These are phyloP conservation scores for Exophiala sp. DNA, from an alignment of 2,329 filamentous ascomycete species.

Conservation along the genomic window DNA sequence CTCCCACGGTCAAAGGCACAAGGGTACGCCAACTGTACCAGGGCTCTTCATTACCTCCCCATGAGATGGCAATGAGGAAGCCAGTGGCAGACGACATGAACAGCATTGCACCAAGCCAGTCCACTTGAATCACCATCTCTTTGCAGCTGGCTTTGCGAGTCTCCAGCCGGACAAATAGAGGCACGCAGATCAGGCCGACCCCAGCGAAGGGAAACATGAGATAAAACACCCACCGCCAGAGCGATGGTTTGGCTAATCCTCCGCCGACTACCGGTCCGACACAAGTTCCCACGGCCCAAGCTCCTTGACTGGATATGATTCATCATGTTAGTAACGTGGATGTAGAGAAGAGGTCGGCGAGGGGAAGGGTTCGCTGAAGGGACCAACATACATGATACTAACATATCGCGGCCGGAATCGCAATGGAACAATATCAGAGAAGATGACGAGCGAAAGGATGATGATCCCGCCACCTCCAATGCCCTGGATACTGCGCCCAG, in stretches of 20 bases:
- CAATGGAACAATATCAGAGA: slow-evolving; percentile 39
- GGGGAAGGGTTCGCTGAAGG: not conserved
- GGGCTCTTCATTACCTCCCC: slow-evolving; percentile 37
- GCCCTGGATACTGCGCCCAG: slow-evolving; percentile 43
- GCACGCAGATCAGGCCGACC: slow-evolving; percentile 26
- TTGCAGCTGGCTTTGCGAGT: slow-evolving; percentile 29
- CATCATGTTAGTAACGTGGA: not conserved
- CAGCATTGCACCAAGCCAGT: slow-evolving; percentile 42
- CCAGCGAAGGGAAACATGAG: slow-evolving; percentile 38
- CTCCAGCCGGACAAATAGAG: slow-evolving; percentile 33
- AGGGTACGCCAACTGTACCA: slow-evolving; percentile 40
- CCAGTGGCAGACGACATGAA: slow-evolving; percentile 36
- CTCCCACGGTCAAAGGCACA: slow-evolving; percentile 37
- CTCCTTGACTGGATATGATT: slow-evolving; percentile 16
- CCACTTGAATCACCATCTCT: slow-evolving; percentile 31
- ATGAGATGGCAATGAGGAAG: slow-evolving; percentile 41
- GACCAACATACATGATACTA: slow-evolving; percentile 29
- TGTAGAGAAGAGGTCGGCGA: not conserved
- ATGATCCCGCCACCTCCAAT: slow-evolving; percentile 44
- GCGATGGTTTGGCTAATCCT: slow-evolving; percentile 35
- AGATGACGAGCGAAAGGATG: slow-evolving; percentile 39
- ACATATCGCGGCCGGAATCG: slow-evolving; percentile 33
- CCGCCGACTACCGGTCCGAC: slow-evolving; percentile 38
- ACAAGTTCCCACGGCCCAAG: slow-evolving; percentile 32
- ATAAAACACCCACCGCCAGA: slow-evolving; percentile 37